phyloP scores from a whole-genome alignment of 768 basidiomycete species.

The Tylopilus felleus region DNA sequence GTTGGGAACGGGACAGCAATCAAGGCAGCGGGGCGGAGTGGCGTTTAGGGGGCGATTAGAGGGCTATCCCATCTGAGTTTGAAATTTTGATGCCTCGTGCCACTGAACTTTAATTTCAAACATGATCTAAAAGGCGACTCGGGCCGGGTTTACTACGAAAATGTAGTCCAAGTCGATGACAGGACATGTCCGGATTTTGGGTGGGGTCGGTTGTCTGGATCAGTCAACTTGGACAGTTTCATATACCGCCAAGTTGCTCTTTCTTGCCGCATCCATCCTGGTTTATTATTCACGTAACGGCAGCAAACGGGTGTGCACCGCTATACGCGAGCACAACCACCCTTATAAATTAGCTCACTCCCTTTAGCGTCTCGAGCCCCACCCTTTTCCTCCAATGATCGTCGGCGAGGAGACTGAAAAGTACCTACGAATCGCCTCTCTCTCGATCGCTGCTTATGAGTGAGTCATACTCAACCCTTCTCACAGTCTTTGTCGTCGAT shows the following conservation, averaged over 20 bases:
- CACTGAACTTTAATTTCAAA: not conserved
- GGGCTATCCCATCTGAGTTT: not conserved
- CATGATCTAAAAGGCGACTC: too few relatives aligned
- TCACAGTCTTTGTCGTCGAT: not conserved
- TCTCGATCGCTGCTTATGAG: slow-evolving; percentile 40
- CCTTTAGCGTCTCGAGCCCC: not conserved
- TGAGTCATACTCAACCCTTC: slow-evolving; percentile 17
- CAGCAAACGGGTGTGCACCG: slow-evolving; percentile 11
- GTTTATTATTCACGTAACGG: slow-evolving; percentile 14
- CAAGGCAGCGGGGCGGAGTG: slow-evolving; percentile 70
- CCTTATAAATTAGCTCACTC: slow-evolving; percentile 20
- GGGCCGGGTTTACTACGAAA: too few relatives aligned
- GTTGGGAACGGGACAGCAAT: slow-evolving; percentile 39
- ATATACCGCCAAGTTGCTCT: not conserved
- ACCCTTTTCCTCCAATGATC: slow-evolving; percentile 8
- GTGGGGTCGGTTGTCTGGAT: too few relatives aligned
- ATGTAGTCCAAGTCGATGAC: too few relatives aligned
- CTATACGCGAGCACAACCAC: not conserved
- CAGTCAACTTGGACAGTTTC: not conserved
- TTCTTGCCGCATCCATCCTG: slow-evolving; percentile 1
- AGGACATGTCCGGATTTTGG: too few relatives aligned
- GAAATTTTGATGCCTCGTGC: too few relatives aligned
- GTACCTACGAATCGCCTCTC: slow-evolving; percentile 34
- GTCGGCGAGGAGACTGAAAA: slow-evolving; percentile 26
- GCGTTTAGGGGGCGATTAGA: slow-evolving; percentile 36